Evolutionary conservation across 1,284 basidiomycete genomes (phyloP).

Genomic region (Papiliotrema nemorosa): DNA sequence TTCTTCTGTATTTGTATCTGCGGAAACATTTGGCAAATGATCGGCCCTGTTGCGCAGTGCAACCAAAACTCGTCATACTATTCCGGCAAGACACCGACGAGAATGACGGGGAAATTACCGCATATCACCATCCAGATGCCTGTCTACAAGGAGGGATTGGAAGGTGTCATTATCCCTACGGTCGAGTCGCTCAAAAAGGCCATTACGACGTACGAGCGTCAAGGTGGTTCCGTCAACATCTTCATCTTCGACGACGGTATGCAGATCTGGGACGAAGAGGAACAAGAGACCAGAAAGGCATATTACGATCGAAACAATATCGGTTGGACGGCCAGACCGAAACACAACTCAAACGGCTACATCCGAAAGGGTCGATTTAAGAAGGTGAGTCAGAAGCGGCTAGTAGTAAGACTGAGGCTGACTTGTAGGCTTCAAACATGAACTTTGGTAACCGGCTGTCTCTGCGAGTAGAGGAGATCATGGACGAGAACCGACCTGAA

Average conservation of each 20-base stretch:
- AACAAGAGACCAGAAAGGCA: constrained; percentile 62
- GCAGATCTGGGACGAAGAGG: constrained; percentile 59
- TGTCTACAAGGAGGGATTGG: constrained; percentile 61
- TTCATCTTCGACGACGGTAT: constrained; percentile 61
- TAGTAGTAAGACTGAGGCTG: not conserved
- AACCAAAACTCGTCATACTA: constrained; percentile 57
- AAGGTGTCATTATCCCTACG: constrained; percentile 58
- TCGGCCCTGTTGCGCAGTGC: constrained; percentile 57
- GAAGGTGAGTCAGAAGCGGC: constrained; percentile 62
- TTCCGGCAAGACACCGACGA: constrained; percentile 51
- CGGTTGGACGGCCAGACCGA: constrained; percentile 76
- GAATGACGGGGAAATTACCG: constrained; percentile 49
- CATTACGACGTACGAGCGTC: constrained; percentile 65
- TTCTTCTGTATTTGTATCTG: constrained; percentile 50
- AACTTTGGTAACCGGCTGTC: constrained; percentile 74
- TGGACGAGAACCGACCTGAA: constrained; percentile 53
- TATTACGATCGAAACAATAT: constrained; percentile 79
- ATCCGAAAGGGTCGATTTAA: constrained; percentile 83
- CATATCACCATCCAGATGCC: constrained; percentile 61
- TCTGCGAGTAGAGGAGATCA: constrained; percentile 68
- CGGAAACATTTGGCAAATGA: constrained; percentile 43
- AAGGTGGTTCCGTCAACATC: constrained; percentile 54
- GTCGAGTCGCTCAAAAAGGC: constrained; percentile 76
- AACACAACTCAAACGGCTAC: constrained; percentile 65
- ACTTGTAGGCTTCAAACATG: constrained; percentile 66